Conservation (phyloP, 169 alveolate genomes). For the Plasmodium inui region DNA sequence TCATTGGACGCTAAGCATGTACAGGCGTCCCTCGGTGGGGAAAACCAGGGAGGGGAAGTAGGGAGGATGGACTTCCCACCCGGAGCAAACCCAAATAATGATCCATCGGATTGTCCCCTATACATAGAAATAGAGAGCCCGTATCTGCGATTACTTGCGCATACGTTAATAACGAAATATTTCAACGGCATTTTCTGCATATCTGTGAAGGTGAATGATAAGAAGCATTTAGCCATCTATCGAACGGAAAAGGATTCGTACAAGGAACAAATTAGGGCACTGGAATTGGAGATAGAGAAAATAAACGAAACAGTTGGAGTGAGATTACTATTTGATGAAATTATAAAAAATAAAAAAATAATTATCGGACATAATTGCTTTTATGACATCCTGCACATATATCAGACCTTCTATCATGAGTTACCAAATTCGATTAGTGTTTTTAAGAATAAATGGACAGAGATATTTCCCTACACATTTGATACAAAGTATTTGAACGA, state of each 20-base stretch:
- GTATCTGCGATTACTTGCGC: constrained; percentile 88
- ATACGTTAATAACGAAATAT: constrained; percentile 87
- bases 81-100: neutral
- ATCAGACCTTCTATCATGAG: constrained; percentile 89
- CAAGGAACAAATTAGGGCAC: constrained; percentile 77
- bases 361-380: constrained; percentile 92
- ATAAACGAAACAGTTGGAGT: constrained; percentile 87
- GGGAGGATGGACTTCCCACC: neutral
- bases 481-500: constrained; percentile 89
- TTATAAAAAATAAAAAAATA: constrained; percentile 78
- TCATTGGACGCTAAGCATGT: neutral
- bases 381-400: constrained; percentile 89
- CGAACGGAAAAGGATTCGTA: constrained; percentile 85
- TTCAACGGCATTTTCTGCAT: constrained; percentile 86
- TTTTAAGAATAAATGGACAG: constrained; percentile 87
- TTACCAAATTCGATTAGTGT: constrained; percentile 85
- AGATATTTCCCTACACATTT: constrained; percentile 83
- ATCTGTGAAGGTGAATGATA: constrained; percentile 83
- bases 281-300: constrained; percentile 78
- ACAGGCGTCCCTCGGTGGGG: neutral
- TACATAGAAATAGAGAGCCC: constrained; percentile 89
- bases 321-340: constrained; percentile 86
- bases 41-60: neutral
- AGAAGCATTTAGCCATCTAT: constrained; percentile 81
- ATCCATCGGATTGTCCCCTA: constrained; percentile 75